Conservation (phyloP, 202 grass and related monocot genomes). For the Elaeis oleifera region DNA sequence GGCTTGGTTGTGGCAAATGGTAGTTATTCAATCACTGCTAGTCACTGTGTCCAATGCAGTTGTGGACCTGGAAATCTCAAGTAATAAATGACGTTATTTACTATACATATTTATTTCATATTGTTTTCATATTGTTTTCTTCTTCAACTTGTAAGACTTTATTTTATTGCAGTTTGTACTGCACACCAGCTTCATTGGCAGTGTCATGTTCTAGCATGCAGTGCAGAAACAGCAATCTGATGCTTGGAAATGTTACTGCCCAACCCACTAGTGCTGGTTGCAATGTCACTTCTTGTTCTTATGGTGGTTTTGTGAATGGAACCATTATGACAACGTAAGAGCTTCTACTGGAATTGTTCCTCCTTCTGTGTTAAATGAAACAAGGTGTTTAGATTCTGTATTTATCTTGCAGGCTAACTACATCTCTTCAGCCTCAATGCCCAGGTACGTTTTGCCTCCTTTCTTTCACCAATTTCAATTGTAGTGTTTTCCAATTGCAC, state of each 20-base stretch:
- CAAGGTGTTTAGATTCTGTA: not conserved
- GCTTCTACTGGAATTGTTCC: not conserved
- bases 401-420: constrained; percentile 40
- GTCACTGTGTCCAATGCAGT: constrained; percentile 81
- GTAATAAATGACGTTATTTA: constrained; percentile 27
- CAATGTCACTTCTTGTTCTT: constrained; percentile 76
- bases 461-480: not conserved
- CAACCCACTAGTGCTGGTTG: constrained; percentile 58
- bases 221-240: constrained; percentile 62
- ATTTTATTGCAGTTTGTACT: constrained; percentile 55
- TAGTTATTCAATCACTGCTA: constrained; percentile 63
- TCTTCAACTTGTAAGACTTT: constrained; percentile 9
- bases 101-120: not conserved
- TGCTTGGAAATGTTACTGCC: constrained; percentile 63
- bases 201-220: constrained; percentile 82
- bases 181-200: constrained; percentile 56
- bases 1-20: constrained; percentile 80
- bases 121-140: not conserved
- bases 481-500: too few relatives aligned
- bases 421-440: constrained; percentile 61
- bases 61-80: constrained; percentile 79
- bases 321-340: constrained; percentile 62
- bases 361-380: constrained; percentile 2
- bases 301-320: constrained; percentile 81
- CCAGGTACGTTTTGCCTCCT: constrained; percentile 53